Percentiles rank a stretch among this genome's conserved stretches.
Evolutionary conservation across 2,329 filamentous ascomycete species (phyloP).

Genomic region (Aspergillus sp.): DNA sequence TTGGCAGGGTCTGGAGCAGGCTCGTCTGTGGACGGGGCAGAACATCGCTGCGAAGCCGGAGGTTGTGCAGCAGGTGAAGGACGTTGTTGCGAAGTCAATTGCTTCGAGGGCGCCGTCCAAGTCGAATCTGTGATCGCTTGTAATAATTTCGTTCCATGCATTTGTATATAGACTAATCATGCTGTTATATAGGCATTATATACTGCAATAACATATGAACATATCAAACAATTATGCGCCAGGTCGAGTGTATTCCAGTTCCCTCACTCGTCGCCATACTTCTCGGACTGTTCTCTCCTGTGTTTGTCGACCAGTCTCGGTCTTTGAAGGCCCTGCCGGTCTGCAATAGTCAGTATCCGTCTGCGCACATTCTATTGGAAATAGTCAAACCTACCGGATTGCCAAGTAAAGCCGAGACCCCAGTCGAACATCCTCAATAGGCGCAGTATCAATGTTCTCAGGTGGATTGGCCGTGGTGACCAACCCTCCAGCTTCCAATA

Average conservation of each 20-base stretch:
- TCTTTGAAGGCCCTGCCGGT: constrained; percentile 56
- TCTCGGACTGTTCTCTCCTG: constrained; percentile 67
- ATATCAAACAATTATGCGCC: constrained; percentile 40
- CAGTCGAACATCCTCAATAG: constrained; percentile 54
- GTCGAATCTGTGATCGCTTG: constrained; percentile 19
- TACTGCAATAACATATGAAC: not conserved
- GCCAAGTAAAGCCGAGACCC: constrained; percentile 66
- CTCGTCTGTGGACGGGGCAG: constrained; percentile 56
- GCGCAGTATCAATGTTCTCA: constrained; percentile 46
- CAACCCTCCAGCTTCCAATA: constrained; percentile 66
- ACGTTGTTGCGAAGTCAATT: constrained; percentile 42
- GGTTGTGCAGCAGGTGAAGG: constrained; percentile 51
- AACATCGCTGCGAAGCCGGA: constrained; percentile 51
- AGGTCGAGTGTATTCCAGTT: constrained; percentile 61
- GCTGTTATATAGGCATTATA: constrained; percentile 3
- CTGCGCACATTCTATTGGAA: not conserved
- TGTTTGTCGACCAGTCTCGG: constrained; percentile 57
- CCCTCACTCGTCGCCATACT: constrained; percentile 62
- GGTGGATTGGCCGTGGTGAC: constrained; percentile 70
- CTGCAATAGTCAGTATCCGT: constrained; percentile 28
- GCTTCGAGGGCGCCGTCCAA: constrained; percentile 31
- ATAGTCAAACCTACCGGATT: constrained; percentile 46
- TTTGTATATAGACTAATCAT: not conserved
- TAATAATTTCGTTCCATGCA: constrained; percentile 10
- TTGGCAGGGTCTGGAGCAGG: constrained; percentile 68